These are phyloP conservation scores for Agaricus blazei DNA, from an alignment of 768 basidiomycete genomes.

Conservation along the genomic window DNA sequence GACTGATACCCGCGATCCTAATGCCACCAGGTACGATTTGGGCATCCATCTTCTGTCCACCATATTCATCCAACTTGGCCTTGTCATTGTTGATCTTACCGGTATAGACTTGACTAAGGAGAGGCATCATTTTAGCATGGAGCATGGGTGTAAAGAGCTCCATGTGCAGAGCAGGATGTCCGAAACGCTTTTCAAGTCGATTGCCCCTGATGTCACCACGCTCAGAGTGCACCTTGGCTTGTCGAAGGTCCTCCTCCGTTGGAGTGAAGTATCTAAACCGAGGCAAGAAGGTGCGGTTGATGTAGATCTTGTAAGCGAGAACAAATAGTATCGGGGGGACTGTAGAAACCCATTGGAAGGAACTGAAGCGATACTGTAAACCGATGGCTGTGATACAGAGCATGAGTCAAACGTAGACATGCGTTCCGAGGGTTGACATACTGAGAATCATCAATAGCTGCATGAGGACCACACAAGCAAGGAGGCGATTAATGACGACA, in stretches of 20 bases:
- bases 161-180: slow-evolving; percentile 85
- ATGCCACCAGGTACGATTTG: slow-evolving; percentile 74
- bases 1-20: slow-evolving; percentile 76
- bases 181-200: slow-evolving; percentile 86
- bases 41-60: slow-evolving; percentile 71
- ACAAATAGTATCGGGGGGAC: slow-evolving; percentile 84
- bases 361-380: slow-evolving; percentile 67
- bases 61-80: slow-evolving; percentile 71
- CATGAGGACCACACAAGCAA: slow-evolving; percentile 80
- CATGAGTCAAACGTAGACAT: slow-evolving; percentile 9
- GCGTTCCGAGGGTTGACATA: slow-evolving; percentile 33
- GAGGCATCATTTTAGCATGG: slow-evolving; percentile 79
- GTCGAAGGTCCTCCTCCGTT: slow-evolving; percentile 66
- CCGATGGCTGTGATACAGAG: slow-evolving; percentile 61
- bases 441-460: slow-evolving; percentile 83
- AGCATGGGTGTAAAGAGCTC: slow-evolving; percentile 89
- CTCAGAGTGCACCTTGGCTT: slow-evolving; percentile 73
- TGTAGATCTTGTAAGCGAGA: slow-evolving; percentile 78
- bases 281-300: slow-evolving; percentile 60
- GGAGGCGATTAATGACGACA: slow-evolving; percentile 83
- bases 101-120: slow-evolving; percentile 69
- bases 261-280: slow-evolving; percentile 85
- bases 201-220: slow-evolving; percentile 67
- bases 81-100: slow-evolving; percentile 64
- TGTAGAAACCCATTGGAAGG: slow-evolving; percentile 77